Evolutionary conservation across 495 filamentous ascomycete genomes (phyloP), one percentile per base, ranked within the genome.

Genomic region (Lindgomyces ingoldianus): DNA sequence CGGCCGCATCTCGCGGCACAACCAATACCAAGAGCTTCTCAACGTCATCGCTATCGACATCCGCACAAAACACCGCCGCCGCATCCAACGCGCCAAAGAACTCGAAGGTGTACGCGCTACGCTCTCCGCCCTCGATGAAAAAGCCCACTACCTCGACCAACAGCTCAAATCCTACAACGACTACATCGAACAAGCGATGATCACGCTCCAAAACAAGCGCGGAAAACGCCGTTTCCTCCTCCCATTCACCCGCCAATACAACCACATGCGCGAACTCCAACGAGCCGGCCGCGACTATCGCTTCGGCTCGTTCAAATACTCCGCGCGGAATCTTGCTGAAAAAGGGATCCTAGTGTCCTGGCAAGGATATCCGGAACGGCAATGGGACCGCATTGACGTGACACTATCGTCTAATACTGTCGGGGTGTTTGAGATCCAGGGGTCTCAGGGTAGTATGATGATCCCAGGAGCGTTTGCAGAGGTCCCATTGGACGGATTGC

Each of bases 141-240:
- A 99, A 75, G 92, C 94, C 24, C 81, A 83, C 50, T 98, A 91
- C 78, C 83, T 99, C 1, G 95, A 99, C 69, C 87, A 90, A 64
- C 95, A 98, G 76, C 84, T 96, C 44, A 95, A 96, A 80, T 91
- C 87, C 64, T 99, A 97, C 80, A 96, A 99, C 73, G 91, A 98
- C 76, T 98, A 97, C 73, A 96, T 99, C 70, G 94, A 99, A 80
- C 93, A 97, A 74, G 91, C 94, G 19, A 96, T 99, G 92, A 83
- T 93, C 55, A 98, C 95, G n/a, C 84, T 99, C 51, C 95, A 98
- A 76, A 94, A 89, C 75, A 96, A 96, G 78, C 96, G 96, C 76
- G 93, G 84, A 59, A 96, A 96, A 77, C 95, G 94, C 72, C 83
- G 89, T 51, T 95, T 96, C 82, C 84, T 97, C 55, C 84, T 99